Conservation (phyloP, 495 filamentous ascomycete genomes). For the Hypoxylon crocopeplum region DNA sequence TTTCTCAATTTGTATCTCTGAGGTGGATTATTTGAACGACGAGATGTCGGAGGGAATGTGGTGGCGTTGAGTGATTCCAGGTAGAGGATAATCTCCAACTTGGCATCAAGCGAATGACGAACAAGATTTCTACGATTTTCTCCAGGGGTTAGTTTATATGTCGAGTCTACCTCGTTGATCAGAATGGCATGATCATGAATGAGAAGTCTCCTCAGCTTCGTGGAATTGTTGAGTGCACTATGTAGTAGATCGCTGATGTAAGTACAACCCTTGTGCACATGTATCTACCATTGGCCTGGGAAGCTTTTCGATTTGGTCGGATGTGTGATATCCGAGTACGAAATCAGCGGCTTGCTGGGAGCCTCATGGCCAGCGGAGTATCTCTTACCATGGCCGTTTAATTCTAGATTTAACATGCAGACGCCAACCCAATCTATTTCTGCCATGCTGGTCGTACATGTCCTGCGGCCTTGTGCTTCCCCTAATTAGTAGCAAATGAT, state of each 20-base stretch:
- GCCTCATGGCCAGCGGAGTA: constrained; percentile 11
- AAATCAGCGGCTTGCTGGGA: not conserved
- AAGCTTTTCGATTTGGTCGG: not conserved
- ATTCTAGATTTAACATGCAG: no score
- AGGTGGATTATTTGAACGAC: constrained; percentile 11
- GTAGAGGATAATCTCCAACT: constrained; percentile 10
- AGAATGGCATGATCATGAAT: no score
- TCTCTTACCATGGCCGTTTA: no score
- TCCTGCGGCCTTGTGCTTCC: no score
- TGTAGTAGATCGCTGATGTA: no score
- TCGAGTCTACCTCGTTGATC: no score
- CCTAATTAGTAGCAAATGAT: no score
- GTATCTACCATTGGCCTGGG: constrained; percentile 4
- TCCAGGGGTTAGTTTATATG: not conserved
- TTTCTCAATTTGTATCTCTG: constrained; percentile 1
- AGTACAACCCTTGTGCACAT: no score
- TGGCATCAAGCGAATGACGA: constrained; percentile 17
- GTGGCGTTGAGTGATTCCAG: constrained; percentile 9
- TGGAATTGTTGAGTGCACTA: no score
- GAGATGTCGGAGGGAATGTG: constrained; percentile 3
- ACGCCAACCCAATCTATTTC: not conserved
- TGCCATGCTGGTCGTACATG: no score
- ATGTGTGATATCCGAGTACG: no score
- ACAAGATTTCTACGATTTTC: not conserved
- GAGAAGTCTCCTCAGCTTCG: no score